Conservation (phyloP, 305 asterid species). For the Rubia occidens region DNA sequence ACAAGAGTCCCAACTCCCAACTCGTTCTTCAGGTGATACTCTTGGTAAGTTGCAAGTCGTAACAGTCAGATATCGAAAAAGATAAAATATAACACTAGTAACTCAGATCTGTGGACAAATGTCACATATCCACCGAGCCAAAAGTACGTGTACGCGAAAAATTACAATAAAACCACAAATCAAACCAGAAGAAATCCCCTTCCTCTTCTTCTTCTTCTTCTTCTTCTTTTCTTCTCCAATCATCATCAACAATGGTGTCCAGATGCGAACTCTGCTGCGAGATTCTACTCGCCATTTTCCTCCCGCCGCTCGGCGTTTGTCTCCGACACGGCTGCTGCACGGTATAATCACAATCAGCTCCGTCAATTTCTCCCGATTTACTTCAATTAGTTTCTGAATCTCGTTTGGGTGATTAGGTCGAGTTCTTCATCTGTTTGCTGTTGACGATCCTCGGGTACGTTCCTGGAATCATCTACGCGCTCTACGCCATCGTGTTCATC, state of each 20-base stretch:
- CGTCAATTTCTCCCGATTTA: neutral
- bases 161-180: neutral
- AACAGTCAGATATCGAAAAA: no score
- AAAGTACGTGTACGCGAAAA: neutral
- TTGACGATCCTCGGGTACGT: slow-evolving; percentile 68
- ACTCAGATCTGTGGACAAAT: neutral
- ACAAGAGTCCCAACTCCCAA: neutral
- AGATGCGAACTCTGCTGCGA: slow-evolving; percentile 59
- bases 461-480: slow-evolving; percentile 83
- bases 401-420: slow-evolving; percentile 30
- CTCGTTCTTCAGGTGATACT: neutral
- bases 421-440: slow-evolving; percentile 76
- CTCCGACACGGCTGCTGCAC: slow-evolving; percentile 83
- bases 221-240: neutral
- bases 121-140: neutral
- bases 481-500: slow-evolving; percentile 53
- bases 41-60: no score
- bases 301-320: slow-evolving; percentile 88
- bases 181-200: neutral
- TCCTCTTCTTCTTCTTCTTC: neutral
- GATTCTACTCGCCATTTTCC: slow-evolving; percentile 50
- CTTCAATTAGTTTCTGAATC: neutral
- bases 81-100: no score
- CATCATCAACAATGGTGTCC: slow-evolving; percentile 34
- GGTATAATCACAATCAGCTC: slow-evolving; percentile 13